A percentile compares a stretch with the other conserved stretches of the same genome.
Conservation (phyloP, 1,139 yeast species). For the Yamadazyma dendronema region DNA sequence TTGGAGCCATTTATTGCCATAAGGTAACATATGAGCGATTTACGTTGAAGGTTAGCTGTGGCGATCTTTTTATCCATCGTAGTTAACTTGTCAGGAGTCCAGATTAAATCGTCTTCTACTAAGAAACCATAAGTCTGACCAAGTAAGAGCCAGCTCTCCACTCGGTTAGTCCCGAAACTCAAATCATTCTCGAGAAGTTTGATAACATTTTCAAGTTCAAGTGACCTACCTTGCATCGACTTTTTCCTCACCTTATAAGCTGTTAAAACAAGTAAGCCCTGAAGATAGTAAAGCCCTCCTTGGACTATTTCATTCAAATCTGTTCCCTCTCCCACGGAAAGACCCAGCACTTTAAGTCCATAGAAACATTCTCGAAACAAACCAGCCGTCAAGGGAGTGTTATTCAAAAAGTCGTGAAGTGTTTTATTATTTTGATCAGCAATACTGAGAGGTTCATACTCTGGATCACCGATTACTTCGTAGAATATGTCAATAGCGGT, state of each 20-base stretch:
- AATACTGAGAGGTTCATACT: constrained; percentile 30
- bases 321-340: constrained; percentile 13
- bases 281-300: constrained; percentile 68
- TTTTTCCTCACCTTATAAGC: constrained; percentile 68
- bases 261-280: constrained; percentile 67
- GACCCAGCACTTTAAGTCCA: constrained; percentile 46
- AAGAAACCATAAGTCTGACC: constrained; percentile 79
- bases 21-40: constrained; percentile 67
- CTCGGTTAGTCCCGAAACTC: constrained; percentile 59
- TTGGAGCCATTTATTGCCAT: constrained; percentile 66
- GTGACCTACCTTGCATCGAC: constrained; percentile 74
- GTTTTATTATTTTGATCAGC: constrained; percentile 42
- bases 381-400: constrained; percentile 45
- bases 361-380: constrained; percentile 55
- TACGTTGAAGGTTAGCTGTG: constrained; percentile 68
- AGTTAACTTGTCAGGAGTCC: constrained; percentile 86
- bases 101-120: constrained; percentile 85
- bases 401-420: constrained; percentile 52
- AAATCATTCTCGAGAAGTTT: constrained; percentile 66
- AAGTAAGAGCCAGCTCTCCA: constrained; percentile 83
- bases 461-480: constrained; percentile 72
- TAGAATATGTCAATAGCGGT: constrained; percentile 68
- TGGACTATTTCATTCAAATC: constrained; percentile 16
- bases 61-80: constrained; percentile 57
- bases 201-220: constrained; percentile 76